phyloP scores from a whole-genome alignment of 2,329 filamentous ascomycete species.

The Thyridium curvatum region DNA sequence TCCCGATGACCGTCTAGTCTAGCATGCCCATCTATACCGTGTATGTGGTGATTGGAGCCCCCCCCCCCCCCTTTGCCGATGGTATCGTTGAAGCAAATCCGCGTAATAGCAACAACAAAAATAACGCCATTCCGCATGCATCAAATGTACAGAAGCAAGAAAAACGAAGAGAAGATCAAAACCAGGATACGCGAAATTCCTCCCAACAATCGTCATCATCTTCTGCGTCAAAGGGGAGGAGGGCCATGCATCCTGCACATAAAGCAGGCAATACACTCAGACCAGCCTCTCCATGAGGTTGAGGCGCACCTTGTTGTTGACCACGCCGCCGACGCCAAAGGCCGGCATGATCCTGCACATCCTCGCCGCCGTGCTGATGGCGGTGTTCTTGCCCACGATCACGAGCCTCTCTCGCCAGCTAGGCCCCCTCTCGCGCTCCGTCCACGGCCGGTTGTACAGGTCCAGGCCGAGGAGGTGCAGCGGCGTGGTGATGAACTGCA shows the following conservation, averaged over 20 bases:
- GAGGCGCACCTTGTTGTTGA: constrained; percentile 67
- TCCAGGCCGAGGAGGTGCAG: constrained; percentile 81
- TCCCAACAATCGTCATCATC: too few species aligned
- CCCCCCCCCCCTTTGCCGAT: too few species aligned
- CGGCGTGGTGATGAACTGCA: constrained; percentile 77
- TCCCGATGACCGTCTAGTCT: neutral
- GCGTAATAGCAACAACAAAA: constrained; percentile 1
- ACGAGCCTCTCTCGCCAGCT: constrained; percentile 54
- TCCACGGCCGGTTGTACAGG: constrained; percentile 67
- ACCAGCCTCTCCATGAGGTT: constrained; percentile 58
- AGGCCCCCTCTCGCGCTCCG: constrained; percentile 22
- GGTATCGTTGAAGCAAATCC: constrained; percentile 5
- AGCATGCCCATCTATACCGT: too few species aligned
- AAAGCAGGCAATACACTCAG: constrained; percentile 8
- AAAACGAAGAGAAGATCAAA: neutral
- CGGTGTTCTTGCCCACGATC: constrained; percentile 70
- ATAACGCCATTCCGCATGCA: constrained; percentile 7
- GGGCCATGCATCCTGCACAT: neutral
- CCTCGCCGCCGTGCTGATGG: constrained; percentile 64
- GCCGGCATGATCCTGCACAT: constrained; percentile 84
- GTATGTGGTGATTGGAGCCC: too few species aligned
- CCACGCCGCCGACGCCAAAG: constrained; percentile 82
- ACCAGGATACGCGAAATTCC: constrained; percentile 5
- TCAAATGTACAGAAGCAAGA: constrained; percentile 4
- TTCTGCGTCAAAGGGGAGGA: too few species aligned